These are phyloP conservation scores for Pterocarpus santalinus DNA, from an alignment of 306 rosid species.

Conservation along the genomic window DNA sequence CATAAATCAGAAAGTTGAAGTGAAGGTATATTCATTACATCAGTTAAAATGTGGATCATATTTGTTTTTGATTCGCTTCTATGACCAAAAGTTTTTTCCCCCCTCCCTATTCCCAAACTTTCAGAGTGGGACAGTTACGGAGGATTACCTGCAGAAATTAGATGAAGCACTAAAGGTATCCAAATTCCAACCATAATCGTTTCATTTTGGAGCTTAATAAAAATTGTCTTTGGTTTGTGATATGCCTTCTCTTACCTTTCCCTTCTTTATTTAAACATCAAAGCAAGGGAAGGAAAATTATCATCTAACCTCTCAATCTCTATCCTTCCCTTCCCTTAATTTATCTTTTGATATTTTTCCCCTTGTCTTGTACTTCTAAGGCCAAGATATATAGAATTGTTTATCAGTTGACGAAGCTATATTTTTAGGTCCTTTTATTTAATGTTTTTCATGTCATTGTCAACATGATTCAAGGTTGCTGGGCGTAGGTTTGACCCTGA, in stretches of 20 bases:
- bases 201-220: neutral
- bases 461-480: slow-evolving; percentile 77
- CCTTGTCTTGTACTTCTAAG: neutral
- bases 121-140: slow-evolving; percentile 82
- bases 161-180: slow-evolving; percentile 88
- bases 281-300: slow-evolving; percentile 1
- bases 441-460: slow-evolving; percentile 37
- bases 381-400: slow-evolving; percentile 4
- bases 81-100: slow-evolving; percentile 15
- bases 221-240: slow-evolving; percentile 7
- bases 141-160: slow-evolving; percentile 77
- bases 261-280: neutral
- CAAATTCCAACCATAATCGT: slow-evolving; percentile 1
- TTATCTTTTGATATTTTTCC: slow-evolving; percentile 10
- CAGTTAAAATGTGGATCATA: slow-evolving; percentile 42
- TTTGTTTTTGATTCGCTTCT: slow-evolving; percentile 30
- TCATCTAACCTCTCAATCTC: slow-evolving; percentile 11
- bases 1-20: slow-evolving; percentile 91
- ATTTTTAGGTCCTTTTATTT: slow-evolving; percentile 15
- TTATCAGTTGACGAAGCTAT: slow-evolving; percentile 31
- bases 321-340: slow-evolving; percentile 5
- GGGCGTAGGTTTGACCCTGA: slow-evolving; percentile 72
- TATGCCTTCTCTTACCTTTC: slow-evolving; percentile 1
- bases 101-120: slow-evolving; percentile 33
- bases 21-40: slow-evolving; percentile 60